Conservation (phyloP, 768 basidiomycete species). For the Sistotremastrum suecicum region DNA sequence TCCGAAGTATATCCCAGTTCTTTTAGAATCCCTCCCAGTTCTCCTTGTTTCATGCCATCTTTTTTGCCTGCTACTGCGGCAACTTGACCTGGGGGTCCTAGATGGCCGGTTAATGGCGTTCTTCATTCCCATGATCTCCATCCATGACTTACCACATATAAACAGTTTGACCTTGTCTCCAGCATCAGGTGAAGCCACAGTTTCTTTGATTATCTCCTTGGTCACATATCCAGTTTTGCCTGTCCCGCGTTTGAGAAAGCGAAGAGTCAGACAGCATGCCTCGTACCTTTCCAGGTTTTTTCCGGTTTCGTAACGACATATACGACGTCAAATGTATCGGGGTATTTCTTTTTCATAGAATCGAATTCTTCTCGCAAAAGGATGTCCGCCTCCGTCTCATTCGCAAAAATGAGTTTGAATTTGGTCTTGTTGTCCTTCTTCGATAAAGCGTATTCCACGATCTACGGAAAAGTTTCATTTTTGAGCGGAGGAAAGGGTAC, state of each 20-base stretch:
- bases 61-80: constrained; percentile 81
- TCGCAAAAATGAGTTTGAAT: constrained; percentile 85
- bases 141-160: constrained; percentile 54
- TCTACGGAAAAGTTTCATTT: constrained; percentile 76
- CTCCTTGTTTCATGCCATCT: constrained; percentile 76
- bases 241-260: constrained; percentile 8
- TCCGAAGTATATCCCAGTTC: constrained; percentile 75
- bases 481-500: neutral
- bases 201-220: constrained; percentile 54
- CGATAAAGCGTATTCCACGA: constrained; percentile 58
- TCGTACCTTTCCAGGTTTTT: constrained; percentile 42
- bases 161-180: constrained; percentile 79
- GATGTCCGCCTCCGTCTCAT: constrained; percentile 83
- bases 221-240: constrained; percentile 66
- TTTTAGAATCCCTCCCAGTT: constrained; percentile 68
- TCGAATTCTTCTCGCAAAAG: constrained; percentile 73
- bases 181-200: constrained; percentile 48
- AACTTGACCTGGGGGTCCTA: constrained; percentile 83
- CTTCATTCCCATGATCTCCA: neutral
- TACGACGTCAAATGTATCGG: constrained; percentile 62
- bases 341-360: constrained; percentile 48
- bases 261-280: neutral
- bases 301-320: constrained; percentile 76
- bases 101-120: constrained; percentile 2
- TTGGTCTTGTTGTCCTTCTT: constrained; percentile 81